Conservation (phyloP, 306 rosid species). For the Sindora glabra region DNA sequence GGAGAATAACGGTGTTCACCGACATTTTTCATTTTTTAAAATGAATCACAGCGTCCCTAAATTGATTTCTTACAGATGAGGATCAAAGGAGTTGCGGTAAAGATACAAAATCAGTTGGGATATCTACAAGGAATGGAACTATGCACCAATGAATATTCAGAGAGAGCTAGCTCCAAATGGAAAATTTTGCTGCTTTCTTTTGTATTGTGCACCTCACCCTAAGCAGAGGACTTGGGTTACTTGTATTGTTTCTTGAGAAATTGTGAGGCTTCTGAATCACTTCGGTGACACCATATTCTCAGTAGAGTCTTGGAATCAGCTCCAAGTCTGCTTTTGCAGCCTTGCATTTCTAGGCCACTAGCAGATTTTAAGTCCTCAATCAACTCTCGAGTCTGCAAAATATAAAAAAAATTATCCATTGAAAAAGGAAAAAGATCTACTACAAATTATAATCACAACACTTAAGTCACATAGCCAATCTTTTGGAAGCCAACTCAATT, state of each 20-base stretch:
- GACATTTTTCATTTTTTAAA: too few species aligned
- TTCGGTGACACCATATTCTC: slow-evolving; percentile 80
- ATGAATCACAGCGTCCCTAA: too few species aligned
- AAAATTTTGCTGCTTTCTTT: slow-evolving; percentile 15
- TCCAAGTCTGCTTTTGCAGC: slow-evolving; percentile 77
- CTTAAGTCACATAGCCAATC: too few species aligned
- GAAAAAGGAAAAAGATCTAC: neutral
- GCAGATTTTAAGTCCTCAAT: slow-evolving; percentile 81
- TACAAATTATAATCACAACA: neutral
- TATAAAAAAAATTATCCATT: neutral
- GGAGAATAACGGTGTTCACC: too few species aligned
- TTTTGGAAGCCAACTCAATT: neutral
- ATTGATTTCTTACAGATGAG: slow-evolving; percentile 27
- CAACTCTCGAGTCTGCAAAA: slow-evolving; percentile 79
- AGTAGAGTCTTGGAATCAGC: slow-evolving; percentile 76
- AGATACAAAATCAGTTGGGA: neutral
- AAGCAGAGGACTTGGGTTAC: slow-evolving; percentile 70
- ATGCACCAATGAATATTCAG: slow-evolving; percentile 31
- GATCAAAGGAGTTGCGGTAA: neutral
- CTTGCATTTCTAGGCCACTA: slow-evolving; percentile 53
- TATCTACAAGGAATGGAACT: neutral
- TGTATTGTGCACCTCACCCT: slow-evolving; percentile 22
- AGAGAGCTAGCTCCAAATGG: slow-evolving; percentile 16
- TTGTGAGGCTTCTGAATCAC: slow-evolving; percentile 83
- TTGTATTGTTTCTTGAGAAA: slow-evolving; percentile 93